These are phyloP conservation scores for Volvariella volvacea DNA, from an alignment of 1,284 basidiomycete species.

Conservation along the genomic window DNA sequence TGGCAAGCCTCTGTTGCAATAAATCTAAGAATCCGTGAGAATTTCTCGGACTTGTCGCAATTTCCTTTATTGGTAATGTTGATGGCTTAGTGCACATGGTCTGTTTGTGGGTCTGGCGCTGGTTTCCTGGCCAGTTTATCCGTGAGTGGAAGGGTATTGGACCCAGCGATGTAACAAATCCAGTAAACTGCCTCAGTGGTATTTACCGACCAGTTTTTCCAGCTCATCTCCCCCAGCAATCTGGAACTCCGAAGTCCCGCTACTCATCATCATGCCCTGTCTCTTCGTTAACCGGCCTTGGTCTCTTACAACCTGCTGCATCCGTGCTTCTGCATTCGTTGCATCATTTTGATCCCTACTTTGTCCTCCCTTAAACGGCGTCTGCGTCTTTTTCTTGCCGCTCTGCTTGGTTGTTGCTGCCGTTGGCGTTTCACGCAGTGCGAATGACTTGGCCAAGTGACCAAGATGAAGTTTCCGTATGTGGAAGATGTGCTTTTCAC, in stretches of 20 bases:
- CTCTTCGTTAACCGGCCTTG: constrained; percentile 82
- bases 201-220: constrained; percentile 54
- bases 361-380: constrained; percentile 26
- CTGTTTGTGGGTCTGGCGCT: too few relatives aligned
- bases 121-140: too few relatives aligned
- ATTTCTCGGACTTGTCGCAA: too few relatives aligned
- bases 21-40: constrained; percentile 5
- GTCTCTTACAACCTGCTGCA: constrained; percentile 82
- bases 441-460: constrained; percentile 95
- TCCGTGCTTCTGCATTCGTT: constrained; percentile 70
- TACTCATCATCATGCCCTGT: constrained; percentile 73
- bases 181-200: neutral
- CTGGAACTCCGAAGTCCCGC: constrained; percentile 78
- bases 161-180: too few relatives aligned
- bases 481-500: constrained; percentile 96
- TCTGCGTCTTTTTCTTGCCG: constrained; percentile 10
- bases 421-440: constrained; percentile 87
- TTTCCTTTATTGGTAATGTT: too few relatives aligned
- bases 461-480: constrained; percentile 91
- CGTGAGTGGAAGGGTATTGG: too few relatives aligned
- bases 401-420: constrained; percentile 28
- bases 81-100: too few relatives aligned
- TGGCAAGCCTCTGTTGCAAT: constrained; percentile 6
- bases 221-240: constrained; percentile 63
- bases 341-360: constrained; percentile 45